These are phyloP conservation scores for Coleophoma cylindrospora DNA, from an alignment of 2,329 filamentous ascomycete genomes.

Conservation along the genomic window DNA sequence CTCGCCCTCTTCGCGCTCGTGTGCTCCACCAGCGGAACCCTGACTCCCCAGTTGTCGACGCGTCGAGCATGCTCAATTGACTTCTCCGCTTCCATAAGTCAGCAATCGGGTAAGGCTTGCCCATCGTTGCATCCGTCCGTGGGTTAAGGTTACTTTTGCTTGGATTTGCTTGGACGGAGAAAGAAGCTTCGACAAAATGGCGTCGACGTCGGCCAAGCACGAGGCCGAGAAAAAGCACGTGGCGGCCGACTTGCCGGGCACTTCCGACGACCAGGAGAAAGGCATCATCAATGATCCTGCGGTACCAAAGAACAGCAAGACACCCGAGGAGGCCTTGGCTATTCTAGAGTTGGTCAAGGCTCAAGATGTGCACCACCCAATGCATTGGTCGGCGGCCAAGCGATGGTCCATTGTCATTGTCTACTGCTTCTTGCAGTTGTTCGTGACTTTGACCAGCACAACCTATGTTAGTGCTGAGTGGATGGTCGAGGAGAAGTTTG, in stretches of 20 bases:
- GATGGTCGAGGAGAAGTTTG: constrained; percentile 31
- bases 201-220: background rate
- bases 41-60: too few relatives aligned
- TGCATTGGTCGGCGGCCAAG: constrained; percentile 21
- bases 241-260: background rate
- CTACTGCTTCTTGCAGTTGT: constrained; percentile 27
- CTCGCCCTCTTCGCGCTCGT: too few relatives aligned
- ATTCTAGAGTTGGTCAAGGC: constrained; percentile 19
- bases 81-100: too few relatives aligned
- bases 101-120: too few relatives aligned
- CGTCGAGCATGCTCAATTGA: too few relatives aligned
- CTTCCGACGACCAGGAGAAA: background rate
- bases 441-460: constrained; percentile 33
- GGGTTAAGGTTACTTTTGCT: too few relatives aligned
- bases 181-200: background rate
- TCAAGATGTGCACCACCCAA: constrained; percentile 21
- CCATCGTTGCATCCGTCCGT: too few relatives aligned
- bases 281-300: background rate
- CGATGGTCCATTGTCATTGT: constrained; percentile 15
- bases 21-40: too few relatives aligned
- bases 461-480: constrained; percentile 33
- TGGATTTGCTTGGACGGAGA: too few relatives aligned
- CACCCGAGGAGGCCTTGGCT: constrained; percentile 6
- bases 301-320: background rate
- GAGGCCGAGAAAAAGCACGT: background rate